A percentile compares a stretch with the other conserved stretches of the same genome.
These are phyloP conservation scores for Discostella stelligeroides DNA, from an alignment of 108 stramenopile species.

Conservation along the genomic window DNA sequence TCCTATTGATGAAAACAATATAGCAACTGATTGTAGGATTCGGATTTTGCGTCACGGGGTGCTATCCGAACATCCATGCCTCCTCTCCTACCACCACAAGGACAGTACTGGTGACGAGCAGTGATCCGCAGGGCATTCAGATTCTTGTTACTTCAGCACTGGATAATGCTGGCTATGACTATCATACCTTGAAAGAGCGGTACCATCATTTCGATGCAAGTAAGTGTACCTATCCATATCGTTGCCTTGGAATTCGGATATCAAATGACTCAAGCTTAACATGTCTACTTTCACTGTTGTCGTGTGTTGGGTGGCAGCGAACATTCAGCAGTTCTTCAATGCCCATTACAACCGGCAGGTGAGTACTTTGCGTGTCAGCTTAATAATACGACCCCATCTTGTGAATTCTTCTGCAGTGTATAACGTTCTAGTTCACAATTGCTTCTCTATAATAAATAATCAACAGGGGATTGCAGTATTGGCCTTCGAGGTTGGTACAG, in stretches of 20 bases:
- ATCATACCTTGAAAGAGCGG: background rate
- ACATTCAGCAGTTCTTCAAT: slow-evolving; percentile 59
- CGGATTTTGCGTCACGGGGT: slow-evolving; percentile 80
- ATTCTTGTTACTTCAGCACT: slow-evolving; percentile 62
- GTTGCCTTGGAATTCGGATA: no score
- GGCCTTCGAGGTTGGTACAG: slow-evolving; percentile 64
- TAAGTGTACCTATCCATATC: slow-evolving; percentile 50
- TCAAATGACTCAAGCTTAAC: no score
- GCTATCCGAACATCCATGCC: slow-evolving; percentile 29
- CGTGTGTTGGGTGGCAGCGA: slow-evolving; percentile 21
- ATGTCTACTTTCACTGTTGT: background rate
- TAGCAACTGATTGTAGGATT: slow-evolving; percentile 81
- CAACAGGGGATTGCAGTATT: slow-evolving; percentile 71
- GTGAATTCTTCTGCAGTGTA: background rate
- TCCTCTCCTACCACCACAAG: slow-evolving; percentile 39
- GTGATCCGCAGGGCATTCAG: slow-evolving; percentile 79
- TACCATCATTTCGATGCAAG: slow-evolving; percentile 1
- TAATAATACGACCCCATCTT: background rate
- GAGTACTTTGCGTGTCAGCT: no score
- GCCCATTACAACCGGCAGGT: slow-evolving; percentile 54
- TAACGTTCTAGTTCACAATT: background rate
- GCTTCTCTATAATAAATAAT: background rate
- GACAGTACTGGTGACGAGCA: slow-evolving; percentile 74
- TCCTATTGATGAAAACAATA: no score
- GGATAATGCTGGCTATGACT: slow-evolving; percentile 13